Evolutionary conservation across 305 asterid genomes (phyloP).

Genomic region (Fraxinus nigra): DNA sequence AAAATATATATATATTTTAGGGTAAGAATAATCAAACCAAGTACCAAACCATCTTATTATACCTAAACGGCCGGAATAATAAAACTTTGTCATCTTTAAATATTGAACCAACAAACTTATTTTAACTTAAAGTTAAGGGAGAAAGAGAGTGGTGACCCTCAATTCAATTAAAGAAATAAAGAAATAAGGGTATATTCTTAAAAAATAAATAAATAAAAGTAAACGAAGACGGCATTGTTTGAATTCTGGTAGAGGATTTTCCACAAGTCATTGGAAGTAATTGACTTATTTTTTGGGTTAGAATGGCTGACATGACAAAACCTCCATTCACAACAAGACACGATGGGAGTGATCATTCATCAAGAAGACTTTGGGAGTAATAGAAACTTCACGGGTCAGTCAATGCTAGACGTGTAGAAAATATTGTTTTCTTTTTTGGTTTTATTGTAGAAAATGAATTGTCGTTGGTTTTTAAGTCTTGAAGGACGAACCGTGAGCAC

Average conservation of each 20-base stretch:
- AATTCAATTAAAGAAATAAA: neutral
- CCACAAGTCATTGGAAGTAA: neutral
- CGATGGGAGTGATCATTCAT: neutral
- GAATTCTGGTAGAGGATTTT: neutral
- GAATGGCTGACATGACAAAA: neutral
- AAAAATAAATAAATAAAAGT: neutral
- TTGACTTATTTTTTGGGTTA: neutral
- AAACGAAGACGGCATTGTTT: neutral
- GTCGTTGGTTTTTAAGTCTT: neutral
- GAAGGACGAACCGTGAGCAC: neutral
- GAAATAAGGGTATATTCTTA: neutral
- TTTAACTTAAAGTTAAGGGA: neutral
- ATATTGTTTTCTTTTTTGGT: neutral
- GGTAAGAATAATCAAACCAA: neutral
- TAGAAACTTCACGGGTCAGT: neutral
- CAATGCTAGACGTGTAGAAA: neutral
- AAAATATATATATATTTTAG: too few relatives aligned
- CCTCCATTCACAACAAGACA: neutral
- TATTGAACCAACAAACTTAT: conserved; percentile 1
- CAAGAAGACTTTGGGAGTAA: neutral
- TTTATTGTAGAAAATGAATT: neutral
- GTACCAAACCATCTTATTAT: neutral
- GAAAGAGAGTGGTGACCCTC: neutral
- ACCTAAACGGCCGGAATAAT: neutral
- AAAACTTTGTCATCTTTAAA: too few relatives aligned